These are phyloP conservation scores for Thuja plicata DNA, from an alignment of 83 land plant species.

Conservation along the genomic window DNA sequence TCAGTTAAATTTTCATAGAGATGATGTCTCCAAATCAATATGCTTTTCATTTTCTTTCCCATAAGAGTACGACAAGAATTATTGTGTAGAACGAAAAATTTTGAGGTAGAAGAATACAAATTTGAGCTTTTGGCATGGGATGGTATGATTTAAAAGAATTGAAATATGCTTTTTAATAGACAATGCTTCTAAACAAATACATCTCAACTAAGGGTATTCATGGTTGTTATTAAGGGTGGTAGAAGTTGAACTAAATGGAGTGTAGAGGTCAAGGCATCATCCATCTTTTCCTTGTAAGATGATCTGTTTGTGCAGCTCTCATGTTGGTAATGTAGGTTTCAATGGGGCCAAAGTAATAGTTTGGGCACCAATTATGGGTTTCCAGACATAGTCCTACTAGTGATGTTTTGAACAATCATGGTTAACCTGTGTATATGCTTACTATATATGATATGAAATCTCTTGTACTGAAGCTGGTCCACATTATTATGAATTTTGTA, in stretches of 20 bases:
- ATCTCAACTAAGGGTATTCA: neutral
- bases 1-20: neutral
- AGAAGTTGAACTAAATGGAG: neutral
- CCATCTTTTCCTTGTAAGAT: neutral
- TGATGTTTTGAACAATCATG: neutral
- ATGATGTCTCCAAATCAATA: neutral
- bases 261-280: neutral
- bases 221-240: neutral
- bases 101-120: neutral
- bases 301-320: neutral
- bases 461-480: neutral
- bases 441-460: neutral
- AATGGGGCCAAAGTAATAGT: neutral
- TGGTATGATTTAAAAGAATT: neutral
- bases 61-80: neutral
- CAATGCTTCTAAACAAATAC: neutral
- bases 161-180: neutral
- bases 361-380: neutral
- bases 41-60: neutral
- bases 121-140: neutral
- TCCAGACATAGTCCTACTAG: neutral
- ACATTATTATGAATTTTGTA: neutral
- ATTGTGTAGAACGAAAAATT: neutral
- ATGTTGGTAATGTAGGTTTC: neutral
- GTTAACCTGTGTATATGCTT: neutral